Base-by-base conservation (phyloP, 2,329 filamentous ascomycete genomes). In the Colletotrichum salicis region DNA sequence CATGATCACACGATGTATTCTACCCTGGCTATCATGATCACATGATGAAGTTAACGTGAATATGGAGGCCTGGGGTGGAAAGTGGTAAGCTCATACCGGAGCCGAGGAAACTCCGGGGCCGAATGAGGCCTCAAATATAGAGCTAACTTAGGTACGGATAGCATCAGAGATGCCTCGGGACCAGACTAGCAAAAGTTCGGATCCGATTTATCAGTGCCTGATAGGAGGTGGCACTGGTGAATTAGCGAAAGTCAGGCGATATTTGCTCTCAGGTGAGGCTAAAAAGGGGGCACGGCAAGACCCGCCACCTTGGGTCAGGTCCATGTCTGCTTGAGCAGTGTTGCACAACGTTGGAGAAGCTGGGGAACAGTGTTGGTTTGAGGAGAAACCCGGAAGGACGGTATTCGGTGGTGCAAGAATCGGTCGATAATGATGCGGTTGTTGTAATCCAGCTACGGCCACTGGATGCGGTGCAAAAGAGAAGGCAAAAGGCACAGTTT, bases 341-440 rank as follows among this genome's bases (percentile, higher is more conserved):
- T 41, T 41, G 15, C 37, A 41, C 22, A 37, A 48, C 5, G 13
- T 29, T n/a, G 12, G 56, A 24, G 24, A 27, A 41, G 19, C 33
- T 59, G 31, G 45, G 45, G 35, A 55, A 45, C 10, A 5, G 1
- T 33, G 37, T 65, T 70, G 56, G 37, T 27, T 54, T 2, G 41
- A 54, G 15, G 33, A 11, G 4, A 5, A 15, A 31, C 1, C 2
- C 19, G 35, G 24, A 45, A 4, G 54, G 33, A 35, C 37, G 41
- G 22, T 10, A 52, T 22, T 33, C 5, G 22, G 58, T 63, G 65
- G 59, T 55, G 60, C 31, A 71, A 48, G 55, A 48, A 61, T 60
- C 35, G 48, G 35, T 31, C 55, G 59, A 70, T 64, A 60, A 70
- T 64, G 59, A 69, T 69, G 59, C 27, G 60, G 48, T 52, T 37